Evolutionary conservation across 495 filamentous ascomycete genomes (phyloP).

Genomic region (Penicillium paradoxum): DNA sequence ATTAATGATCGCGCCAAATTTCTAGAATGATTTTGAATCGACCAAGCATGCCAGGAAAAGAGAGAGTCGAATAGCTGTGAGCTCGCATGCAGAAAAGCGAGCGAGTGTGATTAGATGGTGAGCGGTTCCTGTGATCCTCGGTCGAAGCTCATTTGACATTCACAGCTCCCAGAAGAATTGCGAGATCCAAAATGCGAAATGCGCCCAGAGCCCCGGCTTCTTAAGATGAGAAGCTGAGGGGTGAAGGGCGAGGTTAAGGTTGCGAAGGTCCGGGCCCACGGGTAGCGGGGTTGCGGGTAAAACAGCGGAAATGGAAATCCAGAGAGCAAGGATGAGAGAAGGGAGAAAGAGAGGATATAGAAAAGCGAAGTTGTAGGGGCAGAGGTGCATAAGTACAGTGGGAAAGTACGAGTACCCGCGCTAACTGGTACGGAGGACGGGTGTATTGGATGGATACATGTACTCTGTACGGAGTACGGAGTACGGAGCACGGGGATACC

Average conservation of each 20-base stretch:
- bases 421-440: not conserved
- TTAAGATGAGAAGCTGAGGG: constrained; percentile 1
- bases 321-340: constrained; percentile 7
- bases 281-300: constrained; percentile 2
- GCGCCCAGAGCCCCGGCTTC: not conserved
- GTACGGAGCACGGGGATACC: too few species aligned
- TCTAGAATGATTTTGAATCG: not conserved
- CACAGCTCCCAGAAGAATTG: too few species aligned
- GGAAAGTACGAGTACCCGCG: not conserved
- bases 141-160: too few species aligned
- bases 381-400: constrained; percentile 8
- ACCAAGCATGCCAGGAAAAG: constrained; percentile 8
- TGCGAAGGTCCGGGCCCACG: constrained; percentile 3
- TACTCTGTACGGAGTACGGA: too few species aligned
- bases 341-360: constrained; percentile 5
- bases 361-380: not conserved
- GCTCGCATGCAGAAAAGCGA: constrained; percentile 6
- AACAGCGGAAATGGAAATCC: not conserved
- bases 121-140: not conserved
- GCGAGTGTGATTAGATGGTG: constrained; percentile 2
- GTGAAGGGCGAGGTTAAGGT: constrained; percentile 9
- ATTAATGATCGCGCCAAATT: constrained; percentile 12
- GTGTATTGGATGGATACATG: not conserved
- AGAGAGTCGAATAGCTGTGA: not conserved
- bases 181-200: not conserved